Base-by-base conservation (phyloP, 2,329 filamentous ascomycete genomes). In the Xylariaceae sp. region DNA sequence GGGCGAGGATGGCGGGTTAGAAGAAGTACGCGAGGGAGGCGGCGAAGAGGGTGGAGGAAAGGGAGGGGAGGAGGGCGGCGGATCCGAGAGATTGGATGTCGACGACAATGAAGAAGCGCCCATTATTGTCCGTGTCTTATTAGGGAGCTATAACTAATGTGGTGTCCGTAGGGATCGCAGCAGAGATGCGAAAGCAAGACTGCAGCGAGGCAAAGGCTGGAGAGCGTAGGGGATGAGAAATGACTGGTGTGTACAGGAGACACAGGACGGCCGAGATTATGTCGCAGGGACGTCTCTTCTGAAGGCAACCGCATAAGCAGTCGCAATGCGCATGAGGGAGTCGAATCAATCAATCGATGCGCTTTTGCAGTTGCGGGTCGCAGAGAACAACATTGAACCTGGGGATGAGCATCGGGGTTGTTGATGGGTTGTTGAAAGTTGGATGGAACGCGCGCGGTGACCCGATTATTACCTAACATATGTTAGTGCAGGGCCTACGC, bases 41-140 rank as follows among this genome's bases (percentile, higher is more conserved):
- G 78, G 79, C 47, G 83, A 72, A 26, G 74, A 67, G 2, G 80
- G 81, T 39, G 83, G 73, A 34, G 80, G 79, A 37, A 80, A 82
- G 2, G 77, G 80, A 70, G 54, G 74, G 12, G 73, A 67, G 39
- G 69, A 66, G 36, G 76, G 80, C 22, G 74, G 74, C 4, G 72
- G 67, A 30, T 76, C 66, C 30, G 67, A 68, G 29, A 67, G 61
- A 21, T 67, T 65, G n/a, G 67, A 66, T 12, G 51, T 40, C 13
- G 65, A 63, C 18, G 60, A 63, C 32, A 60, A 49, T 22, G 58
- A 60, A 4, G 64, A 64, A 41, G 57, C 57, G 54, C 64, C 65
- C 63, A 66, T 63, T 45, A 65, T 63, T 47, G 47, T 53, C 45
- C 47, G 30, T 43, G 5, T 44, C 16, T 29, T 26, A 29, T 45